phyloP scores from a whole-genome alignment of 2,329 filamentous ascomycete species.

The Colletotrichum chlorophyti region DNA sequence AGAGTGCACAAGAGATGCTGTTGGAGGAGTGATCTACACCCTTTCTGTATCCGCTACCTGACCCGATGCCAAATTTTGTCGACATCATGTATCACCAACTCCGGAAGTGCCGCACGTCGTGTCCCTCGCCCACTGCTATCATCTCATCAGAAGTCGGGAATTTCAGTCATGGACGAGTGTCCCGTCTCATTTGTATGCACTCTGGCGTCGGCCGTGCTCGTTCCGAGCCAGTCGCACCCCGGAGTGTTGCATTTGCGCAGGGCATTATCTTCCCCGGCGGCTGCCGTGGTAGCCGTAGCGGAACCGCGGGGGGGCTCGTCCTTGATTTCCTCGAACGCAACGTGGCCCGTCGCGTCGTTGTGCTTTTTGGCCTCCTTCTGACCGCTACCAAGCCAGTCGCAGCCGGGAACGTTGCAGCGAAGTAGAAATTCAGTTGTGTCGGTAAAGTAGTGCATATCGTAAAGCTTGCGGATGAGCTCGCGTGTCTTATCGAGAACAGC shows the following conservation, averaged over 20 bases:
- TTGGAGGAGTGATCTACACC: no score
- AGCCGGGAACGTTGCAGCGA: constrained; percentile 72
- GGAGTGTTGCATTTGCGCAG: constrained; percentile 73
- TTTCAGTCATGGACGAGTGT: constrained; percentile 54
- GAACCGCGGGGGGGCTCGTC: constrained; percentile 57
- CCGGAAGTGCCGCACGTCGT: background rate
- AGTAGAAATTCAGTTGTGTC: constrained; percentile 84
- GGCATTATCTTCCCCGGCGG: constrained; percentile 56
- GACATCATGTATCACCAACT: background rate
- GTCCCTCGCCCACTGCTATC: background rate
- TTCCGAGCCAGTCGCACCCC: constrained; percentile 69
- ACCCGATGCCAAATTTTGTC: no score
- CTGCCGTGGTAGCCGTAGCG: background rate
- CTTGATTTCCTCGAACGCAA: constrained; percentile 68
- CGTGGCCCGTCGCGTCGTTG: constrained; percentile 65
- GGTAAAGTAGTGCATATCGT: constrained; percentile 82
- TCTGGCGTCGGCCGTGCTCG: constrained; percentile 66
- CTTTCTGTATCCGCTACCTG: no score
- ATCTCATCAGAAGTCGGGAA: constrained; percentile 40
- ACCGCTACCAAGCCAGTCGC: constrained; percentile 72
- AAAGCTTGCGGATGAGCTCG: constrained; percentile 69
- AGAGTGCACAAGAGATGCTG: no score
- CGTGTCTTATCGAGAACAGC: constrained; percentile 75
- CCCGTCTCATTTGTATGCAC: constrained; percentile 67
- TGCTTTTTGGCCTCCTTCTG: constrained; percentile 68